Percentiles rank a stretch among this genome's conserved stretches.
Conservation (phyloP, 2,329 filamentous ascomycete species). For the Phialophora expanda region DNA sequence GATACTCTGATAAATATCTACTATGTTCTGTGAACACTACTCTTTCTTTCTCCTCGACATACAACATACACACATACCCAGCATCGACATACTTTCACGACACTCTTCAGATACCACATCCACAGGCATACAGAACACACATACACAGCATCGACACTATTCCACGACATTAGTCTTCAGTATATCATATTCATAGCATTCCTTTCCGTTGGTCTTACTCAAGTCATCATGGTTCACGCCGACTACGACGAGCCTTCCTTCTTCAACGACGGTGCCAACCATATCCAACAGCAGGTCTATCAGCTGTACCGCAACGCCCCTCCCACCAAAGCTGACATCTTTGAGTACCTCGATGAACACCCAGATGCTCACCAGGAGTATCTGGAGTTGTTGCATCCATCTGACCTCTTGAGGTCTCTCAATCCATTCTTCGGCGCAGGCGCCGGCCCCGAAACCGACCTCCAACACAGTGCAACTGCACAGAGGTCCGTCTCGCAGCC, state of each 20-base stretch:
- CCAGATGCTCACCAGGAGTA: constrained; percentile 24
- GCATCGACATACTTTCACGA: too few relatives aligned
- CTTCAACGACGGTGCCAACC: constrained; percentile 22
- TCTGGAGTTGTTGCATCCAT: constrained; percentile 15
- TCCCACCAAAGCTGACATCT: constrained; percentile 19
- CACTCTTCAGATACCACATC: background rate
- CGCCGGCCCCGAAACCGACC: constrained; percentile 6
- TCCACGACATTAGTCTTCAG: too few relatives aligned
- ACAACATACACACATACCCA: background rate
- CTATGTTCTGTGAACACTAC: background rate
- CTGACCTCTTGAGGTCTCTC: constrained; percentile 16
- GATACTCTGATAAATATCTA: background rate
- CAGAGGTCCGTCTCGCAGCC: background rate
- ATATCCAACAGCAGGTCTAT: constrained; percentile 4
- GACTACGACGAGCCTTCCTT: constrained; percentile 24
- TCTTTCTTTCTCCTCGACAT: background rate
- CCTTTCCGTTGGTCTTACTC: background rate
- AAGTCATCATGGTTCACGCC: constrained; percentile 26
- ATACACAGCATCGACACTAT: too few relatives aligned
- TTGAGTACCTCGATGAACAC: constrained; percentile 29
- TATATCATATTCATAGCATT: background rate
- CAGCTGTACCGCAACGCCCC: constrained; percentile 14
- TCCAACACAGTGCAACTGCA: constrained; percentile 1
- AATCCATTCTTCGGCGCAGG: constrained; percentile 1
- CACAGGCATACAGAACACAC: background rate